Conservation (phyloP, 1,284 basidiomycete genomes). For the Cutaneotrichosporon mucoides region DNA sequence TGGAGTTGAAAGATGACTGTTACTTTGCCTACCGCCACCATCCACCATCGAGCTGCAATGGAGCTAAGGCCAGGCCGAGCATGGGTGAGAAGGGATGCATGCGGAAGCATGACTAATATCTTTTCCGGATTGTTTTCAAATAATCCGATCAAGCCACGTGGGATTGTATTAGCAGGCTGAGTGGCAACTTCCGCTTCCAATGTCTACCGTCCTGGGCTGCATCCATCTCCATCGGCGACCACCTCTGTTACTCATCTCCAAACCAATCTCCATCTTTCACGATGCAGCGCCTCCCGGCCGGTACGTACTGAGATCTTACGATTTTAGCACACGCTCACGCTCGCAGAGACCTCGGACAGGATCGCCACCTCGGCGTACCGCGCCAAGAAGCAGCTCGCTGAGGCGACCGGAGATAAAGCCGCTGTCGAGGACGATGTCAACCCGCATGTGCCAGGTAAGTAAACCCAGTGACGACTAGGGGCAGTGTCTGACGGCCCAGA, state of each 20-base stretch:
- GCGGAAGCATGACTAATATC: not conserved
- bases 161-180: not conserved
- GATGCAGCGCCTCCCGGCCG: constrained; percentile 27
- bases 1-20: not conserved
- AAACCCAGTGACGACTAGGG: too few relatives aligned
- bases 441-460: constrained; percentile 76
- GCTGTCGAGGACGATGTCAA: constrained; percentile 94
- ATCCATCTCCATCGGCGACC: not conserved
- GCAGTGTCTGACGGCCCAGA: constrained; percentile 52
- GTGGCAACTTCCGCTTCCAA: not conserved
- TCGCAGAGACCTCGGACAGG: constrained; percentile 52
- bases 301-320: constrained; percentile 4
- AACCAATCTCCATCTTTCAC: constrained; percentile 2
- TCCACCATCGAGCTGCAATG: too few relatives aligned
- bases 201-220: not conserved
- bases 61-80: too few relatives aligned
- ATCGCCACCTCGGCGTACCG: constrained; percentile 90
- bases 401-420: constrained; percentile 84
- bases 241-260: not conserved
- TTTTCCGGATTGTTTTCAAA: not conserved
- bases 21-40: too few relatives aligned
- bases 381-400: constrained; percentile 88
- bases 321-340: not conserved
- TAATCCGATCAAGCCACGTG: not conserved
- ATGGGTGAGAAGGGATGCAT: not conserved